These are phyloP conservation scores for Fagopyrum homotropicum DNA, from an alignment of 148 eudicot genomes.

Conservation along the genomic window DNA sequence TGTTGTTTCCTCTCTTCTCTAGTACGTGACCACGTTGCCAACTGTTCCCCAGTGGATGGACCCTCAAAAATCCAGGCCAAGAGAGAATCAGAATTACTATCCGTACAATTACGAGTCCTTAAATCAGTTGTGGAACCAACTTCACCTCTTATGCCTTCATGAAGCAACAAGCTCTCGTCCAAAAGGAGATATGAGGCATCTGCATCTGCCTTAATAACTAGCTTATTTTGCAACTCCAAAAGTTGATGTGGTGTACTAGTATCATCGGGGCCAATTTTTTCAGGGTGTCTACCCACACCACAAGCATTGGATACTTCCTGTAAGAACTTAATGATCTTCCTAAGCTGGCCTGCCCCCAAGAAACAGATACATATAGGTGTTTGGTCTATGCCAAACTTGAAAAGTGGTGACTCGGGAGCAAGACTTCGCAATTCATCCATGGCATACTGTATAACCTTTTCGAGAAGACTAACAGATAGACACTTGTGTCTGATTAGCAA, in stretches of 20 bases:
- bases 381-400: conserved; percentile 56
- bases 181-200: conserved; percentile 55
- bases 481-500: conserved; percentile 54
- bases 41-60: conserved; percentile 46
- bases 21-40: conserved; percentile 53
- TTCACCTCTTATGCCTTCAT: conserved; percentile 24
- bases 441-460: conserved; percentile 58
- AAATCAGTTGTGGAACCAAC: conserved; percentile 21
- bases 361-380: conserved; percentile 86
- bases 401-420: conserved; percentile 65
- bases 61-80: conserved; percentile 80
- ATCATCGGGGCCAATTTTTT: conserved; percentile 47
- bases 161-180: conserved; percentile 50
- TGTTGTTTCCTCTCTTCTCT: conserved; percentile 67
- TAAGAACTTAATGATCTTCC: conserved; percentile 55
- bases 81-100: conserved; percentile 44
- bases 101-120: conserved; percentile 6
- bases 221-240: conserved; percentile 38
- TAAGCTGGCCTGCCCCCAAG: conserved; percentile 62
- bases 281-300: conserved; percentile 59
- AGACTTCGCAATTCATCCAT: conserved; percentile 65
- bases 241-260: conserved; percentile 23
- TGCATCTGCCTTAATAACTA: conserved; percentile 52
- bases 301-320: conserved; percentile 68
- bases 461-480: conserved; percentile 70